Evolutionary conservation across 1,139 yeast genomes (phyloP).

Genomic region (Pichia sp.): DNA sequence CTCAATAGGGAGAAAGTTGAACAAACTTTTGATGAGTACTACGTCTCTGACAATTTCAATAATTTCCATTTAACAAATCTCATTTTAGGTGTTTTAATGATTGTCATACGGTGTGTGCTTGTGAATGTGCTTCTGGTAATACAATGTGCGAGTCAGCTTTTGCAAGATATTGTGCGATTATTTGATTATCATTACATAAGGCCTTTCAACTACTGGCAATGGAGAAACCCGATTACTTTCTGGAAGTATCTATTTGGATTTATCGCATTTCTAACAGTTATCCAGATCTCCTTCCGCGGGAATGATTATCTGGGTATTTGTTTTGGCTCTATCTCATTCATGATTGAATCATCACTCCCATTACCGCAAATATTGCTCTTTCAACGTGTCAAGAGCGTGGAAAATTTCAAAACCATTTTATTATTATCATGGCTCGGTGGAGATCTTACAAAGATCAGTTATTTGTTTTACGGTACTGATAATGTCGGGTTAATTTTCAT

Average conservation of each 20-base stretch:
- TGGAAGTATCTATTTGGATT: slow-evolving; percentile 63
- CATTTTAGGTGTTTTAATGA: slow-evolving; percentile 6
- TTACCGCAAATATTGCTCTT: slow-evolving; percentile 78
- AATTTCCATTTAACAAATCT: not conserved
- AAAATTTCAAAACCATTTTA: slow-evolving; percentile 71
- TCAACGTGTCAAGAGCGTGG: slow-evolving; percentile 59
- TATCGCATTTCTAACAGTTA: slow-evolving; percentile 31
- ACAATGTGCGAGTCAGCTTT: slow-evolving; percentile 25
- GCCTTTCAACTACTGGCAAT: slow-evolving; percentile 76
- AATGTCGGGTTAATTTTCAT: slow-evolving; percentile 64
- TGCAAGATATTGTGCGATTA: slow-evolving; percentile 36
- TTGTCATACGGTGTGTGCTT: slow-evolving; percentile 7
- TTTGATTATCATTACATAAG: slow-evolving; percentile 66
- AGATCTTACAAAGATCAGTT: slow-evolving; percentile 69
- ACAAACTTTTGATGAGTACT: slow-evolving; percentile 12
- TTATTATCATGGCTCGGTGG: slow-evolving; percentile 86
- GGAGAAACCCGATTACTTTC: slow-evolving; percentile 55
- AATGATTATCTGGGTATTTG: slow-evolving; percentile 42
- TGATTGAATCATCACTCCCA: slow-evolving; percentile 78
- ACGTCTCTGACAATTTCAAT: slow-evolving; percentile 2
- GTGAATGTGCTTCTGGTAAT: slow-evolving; percentile 14
- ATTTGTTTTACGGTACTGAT: slow-evolving; percentile 64
- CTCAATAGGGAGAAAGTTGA: slow-evolving; percentile 11
- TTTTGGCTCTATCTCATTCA: slow-evolving; percentile 66
- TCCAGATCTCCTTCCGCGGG: slow-evolving; percentile 40